A percentile compares a stretch with the other conserved stretches of the same genome.
Evolutionary conservation across 768 basidiomycete species (phyloP).

Genomic region (Serendipita indica): DNA sequence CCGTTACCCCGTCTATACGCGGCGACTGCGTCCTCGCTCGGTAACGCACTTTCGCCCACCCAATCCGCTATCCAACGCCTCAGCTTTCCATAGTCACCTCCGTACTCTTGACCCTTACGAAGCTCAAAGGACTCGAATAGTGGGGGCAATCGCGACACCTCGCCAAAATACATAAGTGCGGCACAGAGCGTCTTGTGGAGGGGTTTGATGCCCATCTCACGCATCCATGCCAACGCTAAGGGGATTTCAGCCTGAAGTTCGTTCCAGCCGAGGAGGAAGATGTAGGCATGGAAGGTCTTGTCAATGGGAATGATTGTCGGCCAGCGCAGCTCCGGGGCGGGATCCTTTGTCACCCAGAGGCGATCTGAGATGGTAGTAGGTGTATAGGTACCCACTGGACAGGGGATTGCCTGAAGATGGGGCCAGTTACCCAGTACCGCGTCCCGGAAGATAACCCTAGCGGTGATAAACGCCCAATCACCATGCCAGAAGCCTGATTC

Average conservation of each 20-base stretch:
- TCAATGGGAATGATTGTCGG: slow-evolving; percentile 36
- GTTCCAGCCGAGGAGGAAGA: slow-evolving; percentile 43
- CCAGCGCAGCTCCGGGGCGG: slow-evolving; percentile 12
- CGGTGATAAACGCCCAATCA: slow-evolving; percentile 33
- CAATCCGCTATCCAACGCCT: slow-evolving; percentile 41
- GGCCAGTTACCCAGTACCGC: slow-evolving; percentile 47
- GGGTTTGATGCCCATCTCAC: slow-evolving; percentile 37
- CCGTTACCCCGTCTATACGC: slow-evolving; percentile 2
- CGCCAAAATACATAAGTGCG: slow-evolving; percentile 55
- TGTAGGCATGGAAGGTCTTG: slow-evolving; percentile 39
- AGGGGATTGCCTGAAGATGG: slow-evolving; percentile 21
- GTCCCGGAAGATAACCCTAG: slow-evolving; percentile 37
- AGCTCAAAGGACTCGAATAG: slow-evolving; percentile 33
- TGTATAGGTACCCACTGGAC: slow-evolving; percentile 9
- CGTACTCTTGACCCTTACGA: slow-evolving; percentile 18
- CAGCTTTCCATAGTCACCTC: slow-evolving; percentile 31
- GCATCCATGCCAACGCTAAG: slow-evolving; percentile 60
- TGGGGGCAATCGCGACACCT: slow-evolving; percentile 48
- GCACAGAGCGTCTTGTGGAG: slow-evolving; percentile 40
- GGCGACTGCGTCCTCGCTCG: slow-evolving; percentile 22
- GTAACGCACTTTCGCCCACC: slow-evolving; percentile 37
- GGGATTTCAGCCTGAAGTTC: slow-evolving; percentile 46
- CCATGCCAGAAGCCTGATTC: slow-evolving; percentile 32
- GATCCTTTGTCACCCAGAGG: slow-evolving; percentile 4
- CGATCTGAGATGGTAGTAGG: not conserved